Percentiles rank a stretch among this genome's conserved stretches.
These are phyloP conservation scores for Sanghuangporus sanghuang DNA, from an alignment of 1,284 basidiomycete species.

Conservation along the genomic window DNA sequence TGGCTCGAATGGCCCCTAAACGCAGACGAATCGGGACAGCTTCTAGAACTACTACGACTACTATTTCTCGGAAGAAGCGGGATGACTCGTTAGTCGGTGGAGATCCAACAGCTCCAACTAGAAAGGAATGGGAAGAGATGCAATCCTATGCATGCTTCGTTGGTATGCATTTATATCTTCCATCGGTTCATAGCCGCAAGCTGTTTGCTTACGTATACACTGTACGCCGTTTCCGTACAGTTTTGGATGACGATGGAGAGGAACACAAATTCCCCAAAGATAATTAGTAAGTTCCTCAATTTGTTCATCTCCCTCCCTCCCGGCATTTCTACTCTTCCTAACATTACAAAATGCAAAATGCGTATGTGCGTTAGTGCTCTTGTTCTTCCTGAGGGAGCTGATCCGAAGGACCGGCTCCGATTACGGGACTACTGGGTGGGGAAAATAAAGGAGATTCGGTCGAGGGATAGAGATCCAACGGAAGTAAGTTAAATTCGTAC, in stretches of 20 bases:
- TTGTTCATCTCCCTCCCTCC: background rate
- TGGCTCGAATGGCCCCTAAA: background rate
- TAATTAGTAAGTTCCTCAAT: background rate
- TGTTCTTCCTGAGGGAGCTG: constrained; percentile 8
- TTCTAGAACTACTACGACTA: background rate
- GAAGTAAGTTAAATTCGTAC: background rate
- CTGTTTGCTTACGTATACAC: background rate
- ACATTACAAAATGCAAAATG: background rate
- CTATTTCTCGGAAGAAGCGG: background rate
- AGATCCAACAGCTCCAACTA: constrained; percentile 1
- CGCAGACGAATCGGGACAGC: background rate
- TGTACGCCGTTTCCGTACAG: background rate
- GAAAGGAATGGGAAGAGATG: constrained; percentile 8
- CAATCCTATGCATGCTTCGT: background rate
- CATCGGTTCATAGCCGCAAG: background rate
- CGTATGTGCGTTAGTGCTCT: constrained; percentile 1
- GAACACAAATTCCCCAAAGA: background rate
- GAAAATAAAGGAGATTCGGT: constrained; percentile 16
- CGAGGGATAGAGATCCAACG: constrained; percentile 1
- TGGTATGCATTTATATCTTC: background rate
- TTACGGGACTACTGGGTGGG: constrained; percentile 14
- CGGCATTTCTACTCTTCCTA: background rate
- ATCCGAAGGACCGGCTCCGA: background rate
- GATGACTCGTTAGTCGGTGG: background rate
- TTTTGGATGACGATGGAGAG: background rate